These are phyloP conservation scores for Phaeotremella fagi DNA, from an alignment of 768 basidiomycete genomes.

Conservation along the genomic window DNA sequence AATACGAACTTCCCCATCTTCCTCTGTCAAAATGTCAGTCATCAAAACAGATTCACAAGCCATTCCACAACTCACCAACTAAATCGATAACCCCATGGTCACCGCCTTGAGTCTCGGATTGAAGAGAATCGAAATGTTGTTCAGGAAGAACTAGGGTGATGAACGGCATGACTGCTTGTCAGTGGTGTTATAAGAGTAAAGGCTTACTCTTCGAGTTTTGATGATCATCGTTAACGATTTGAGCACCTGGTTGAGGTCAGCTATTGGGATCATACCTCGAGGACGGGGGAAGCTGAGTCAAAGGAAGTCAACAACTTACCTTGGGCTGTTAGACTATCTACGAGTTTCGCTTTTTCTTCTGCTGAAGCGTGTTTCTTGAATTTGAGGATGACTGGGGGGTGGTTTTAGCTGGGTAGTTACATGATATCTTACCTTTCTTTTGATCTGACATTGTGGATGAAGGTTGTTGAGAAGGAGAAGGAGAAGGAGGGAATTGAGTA, in stretches of 20 bases:
- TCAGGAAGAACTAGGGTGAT: constrained; percentile 24
- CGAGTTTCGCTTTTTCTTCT: constrained; percentile 28
- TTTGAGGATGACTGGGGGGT: constrained; percentile 31
- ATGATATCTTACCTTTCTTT: too few species aligned
- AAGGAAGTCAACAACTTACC: constrained; percentile 11
- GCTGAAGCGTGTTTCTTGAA: constrained; percentile 35
- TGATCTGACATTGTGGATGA: too few species aligned
- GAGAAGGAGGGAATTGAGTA: too few species aligned
- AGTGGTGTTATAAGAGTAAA: neutral
- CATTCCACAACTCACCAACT: constrained; percentile 51
- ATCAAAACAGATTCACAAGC: neutral
- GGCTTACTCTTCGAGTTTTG: constrained; percentile 30
- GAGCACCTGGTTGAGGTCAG: constrained; percentile 10
- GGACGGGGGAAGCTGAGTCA: neutral
- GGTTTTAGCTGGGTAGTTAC: neutral
- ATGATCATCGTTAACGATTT: constrained; percentile 26
- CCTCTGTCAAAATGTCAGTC: neutral
- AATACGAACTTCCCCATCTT: neutral
- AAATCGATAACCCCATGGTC: constrained; percentile 68
- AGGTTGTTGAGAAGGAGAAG: too few species aligned
- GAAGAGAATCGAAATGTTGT: constrained; percentile 24
- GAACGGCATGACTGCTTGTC: constrained; percentile 37
- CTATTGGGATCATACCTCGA: neutral
- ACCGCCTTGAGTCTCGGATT: constrained; percentile 52
- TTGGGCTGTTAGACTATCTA: constrained; percentile 26